Base-by-base conservation (phyloP, 2,329 filamentous ascomycete genomes). In the Fusarium illudens region DNA sequence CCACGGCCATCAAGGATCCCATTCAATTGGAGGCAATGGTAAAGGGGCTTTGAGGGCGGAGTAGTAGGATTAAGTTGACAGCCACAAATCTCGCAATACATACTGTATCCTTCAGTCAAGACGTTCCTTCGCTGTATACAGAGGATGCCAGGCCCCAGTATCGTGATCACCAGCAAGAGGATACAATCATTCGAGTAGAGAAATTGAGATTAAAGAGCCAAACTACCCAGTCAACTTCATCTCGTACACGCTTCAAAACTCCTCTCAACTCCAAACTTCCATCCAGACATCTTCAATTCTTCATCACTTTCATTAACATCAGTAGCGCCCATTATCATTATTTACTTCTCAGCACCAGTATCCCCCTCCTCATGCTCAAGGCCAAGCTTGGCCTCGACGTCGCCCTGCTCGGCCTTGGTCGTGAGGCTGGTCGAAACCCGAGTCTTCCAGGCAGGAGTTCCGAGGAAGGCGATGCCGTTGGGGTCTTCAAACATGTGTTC, bases 401-500 rank as follows among this genome's bases (percentile, higher is more conserved):
- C 71, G 1, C 71, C 71, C 33, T 60, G 52, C 49, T 73, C 71
- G 3, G 50, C 64, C n/a, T 37, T 70, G 13, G 20, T 46, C 1
- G 59, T 64, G 4, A 54, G 32, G 1, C 59, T 44, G 3, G 70
- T 72, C 5, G 55, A 19, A 0, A 64, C 46, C 1, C 10, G 50
- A 3, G 71, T 73, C 64, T 73, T 72, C 71, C 71, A 73, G 8
- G 71, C 71, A 0, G 64, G 64, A 0, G 71, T 73, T 0, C 71
- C 71, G 4, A 72, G 53, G 5, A 60, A 70, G 6, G 59, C 58
- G 8, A 73, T 68, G 4, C 71, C 71, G 3, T 72, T 15, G 0
- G 68, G 66, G 3, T 72, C 70, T 12, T 72, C 70, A 17, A 79
- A 79, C 36, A 79, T 75, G 7, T 72, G 44, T 58, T 91, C 88